Evolutionary conservation across 495 filamentous ascomycete species (phyloP).

Genomic region (Aspergillus homomorphus): DNA sequence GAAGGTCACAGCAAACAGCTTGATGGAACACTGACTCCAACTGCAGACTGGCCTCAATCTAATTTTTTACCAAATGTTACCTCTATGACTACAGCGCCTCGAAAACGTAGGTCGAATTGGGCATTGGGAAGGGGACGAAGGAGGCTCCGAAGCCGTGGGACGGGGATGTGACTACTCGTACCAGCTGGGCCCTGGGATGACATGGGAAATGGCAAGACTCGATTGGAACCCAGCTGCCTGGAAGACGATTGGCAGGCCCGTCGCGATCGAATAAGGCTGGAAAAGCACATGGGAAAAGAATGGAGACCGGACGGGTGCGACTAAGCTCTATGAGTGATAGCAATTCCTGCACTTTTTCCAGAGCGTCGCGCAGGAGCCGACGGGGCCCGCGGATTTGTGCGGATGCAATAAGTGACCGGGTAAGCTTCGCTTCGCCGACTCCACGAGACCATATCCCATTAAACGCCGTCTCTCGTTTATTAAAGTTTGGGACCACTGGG

Average conservation of each 20-base stretch:
- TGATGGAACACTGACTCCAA: too few relatives aligned
- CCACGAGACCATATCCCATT: conserved; percentile 14
- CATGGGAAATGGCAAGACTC: too few relatives aligned
- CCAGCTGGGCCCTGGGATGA: too few relatives aligned
- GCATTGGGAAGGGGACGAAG: neutral
- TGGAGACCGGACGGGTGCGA: neutral
- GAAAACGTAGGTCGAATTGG: neutral
- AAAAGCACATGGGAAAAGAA: neutral
- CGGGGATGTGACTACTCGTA: too few relatives aligned
- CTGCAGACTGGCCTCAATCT: too few relatives aligned
- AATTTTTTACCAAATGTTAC: too few relatives aligned
- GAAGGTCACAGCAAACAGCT: too few relatives aligned
- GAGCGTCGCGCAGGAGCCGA: conserved; percentile 1
- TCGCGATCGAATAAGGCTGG: neutral
- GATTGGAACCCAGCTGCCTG: neutral
- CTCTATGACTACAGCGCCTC: neutral
- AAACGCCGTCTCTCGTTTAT: conserved; percentile 15
- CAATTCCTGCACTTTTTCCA: neutral
- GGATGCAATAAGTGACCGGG: neutral
- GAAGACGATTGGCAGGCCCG: neutral
- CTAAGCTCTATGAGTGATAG: neutral
- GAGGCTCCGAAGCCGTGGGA: neutral
- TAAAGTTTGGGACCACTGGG: conserved; percentile 21
- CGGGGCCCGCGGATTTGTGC: neutral
- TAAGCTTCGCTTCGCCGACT: conserved; percentile 12